A percentile compares a stretch with the other conserved stretches of the same genome.
phyloP scores from a whole-genome alignment of 495 filamentous ascomycete genomes.

The Filosporella fistucella region DNA sequence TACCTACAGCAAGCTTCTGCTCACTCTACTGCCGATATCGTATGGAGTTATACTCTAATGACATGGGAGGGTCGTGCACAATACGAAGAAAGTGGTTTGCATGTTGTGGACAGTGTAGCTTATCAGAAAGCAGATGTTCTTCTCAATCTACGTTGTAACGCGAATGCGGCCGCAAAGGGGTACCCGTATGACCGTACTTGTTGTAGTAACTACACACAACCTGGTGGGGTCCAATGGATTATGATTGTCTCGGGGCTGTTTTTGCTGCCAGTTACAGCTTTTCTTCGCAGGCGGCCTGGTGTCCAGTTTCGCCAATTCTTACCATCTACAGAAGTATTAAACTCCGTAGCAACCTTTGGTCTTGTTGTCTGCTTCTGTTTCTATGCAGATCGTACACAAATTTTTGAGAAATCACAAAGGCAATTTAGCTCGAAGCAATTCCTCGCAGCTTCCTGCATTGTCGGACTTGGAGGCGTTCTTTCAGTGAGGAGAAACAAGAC shows the following conservation, averaged over 20 bases:
- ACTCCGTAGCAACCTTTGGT: constrained; percentile 25
- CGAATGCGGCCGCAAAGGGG: constrained; percentile 28
- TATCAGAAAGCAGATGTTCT: constrained; percentile 46
- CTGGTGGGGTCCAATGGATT: constrained; percentile 29
- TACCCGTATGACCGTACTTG: constrained; percentile 54
- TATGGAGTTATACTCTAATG: constrained; percentile 49
- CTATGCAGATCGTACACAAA: constrained; percentile 49
- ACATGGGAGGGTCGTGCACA: constrained; percentile 25
- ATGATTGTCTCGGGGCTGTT: constrained; percentile 27
- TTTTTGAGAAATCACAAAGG: constrained; percentile 54
- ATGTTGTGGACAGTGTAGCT: constrained; percentile 44
- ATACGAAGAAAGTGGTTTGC: constrained; percentile 47
- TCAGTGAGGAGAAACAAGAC: constrained; percentile 28
- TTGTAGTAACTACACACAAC: constrained; percentile 41
- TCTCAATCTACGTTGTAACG: constrained; percentile 56
- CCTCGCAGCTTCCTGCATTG: constrained; percentile 26
- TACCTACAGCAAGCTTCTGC: constrained; percentile 42
- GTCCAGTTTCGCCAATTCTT: constrained; percentile 4
- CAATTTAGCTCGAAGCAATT: constrained; percentile 39
- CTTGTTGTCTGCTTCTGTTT: constrained; percentile 45
- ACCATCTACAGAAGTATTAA: constrained; percentile 1
- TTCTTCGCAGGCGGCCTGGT: constrained; percentile 18
- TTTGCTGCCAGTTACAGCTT: constrained; percentile 20
- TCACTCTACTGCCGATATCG: constrained; percentile 38
- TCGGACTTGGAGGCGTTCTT: constrained; percentile 32